phyloP scores from a whole-genome alignment of 2,329 filamentous ascomycete genomes.

The Sarocladium oryzae region DNA sequence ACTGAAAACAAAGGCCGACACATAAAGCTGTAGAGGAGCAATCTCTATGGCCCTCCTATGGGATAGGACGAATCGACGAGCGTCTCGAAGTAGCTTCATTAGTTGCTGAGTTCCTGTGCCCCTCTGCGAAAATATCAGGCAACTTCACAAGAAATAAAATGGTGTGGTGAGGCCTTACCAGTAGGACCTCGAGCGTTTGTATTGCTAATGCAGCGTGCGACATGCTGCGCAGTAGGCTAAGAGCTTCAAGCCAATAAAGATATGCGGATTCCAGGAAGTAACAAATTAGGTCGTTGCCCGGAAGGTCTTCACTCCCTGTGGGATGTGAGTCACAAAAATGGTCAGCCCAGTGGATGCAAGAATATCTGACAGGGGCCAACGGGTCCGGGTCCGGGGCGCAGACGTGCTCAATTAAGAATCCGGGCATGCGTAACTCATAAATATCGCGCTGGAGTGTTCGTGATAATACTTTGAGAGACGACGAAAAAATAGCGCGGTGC shows the following conservation, averaged over 20 bases:
- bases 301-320: background rate
- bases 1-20: slow-evolving; percentile 23
- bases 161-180: slow-evolving; percentile 8
- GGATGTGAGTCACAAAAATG: background rate
- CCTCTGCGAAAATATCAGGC: background rate
- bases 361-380: slow-evolving; percentile 15
- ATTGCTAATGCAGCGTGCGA: slow-evolving; percentile 18
- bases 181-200: background rate
- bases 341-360: slow-evolving; percentile 18
- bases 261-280: slow-evolving; percentile 28
- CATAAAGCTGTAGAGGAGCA: slow-evolving; percentile 24
- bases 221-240: slow-evolving; percentile 26
- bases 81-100: slow-evolving; percentile 18
- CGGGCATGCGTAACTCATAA: slow-evolving; percentile 19
- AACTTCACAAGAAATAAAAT: background rate
- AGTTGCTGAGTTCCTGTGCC: slow-evolving; percentile 6
- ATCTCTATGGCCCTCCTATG: slow-evolving; percentile 19
- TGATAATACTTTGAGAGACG: slow-evolving; percentile 20
- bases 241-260: slow-evolving; percentile 37
- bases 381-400: slow-evolving; percentile 11
- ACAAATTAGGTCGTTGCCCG: slow-evolving; percentile 19
- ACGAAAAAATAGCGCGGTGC: slow-evolving; percentile 24
- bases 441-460: slow-evolving; percentile 27
- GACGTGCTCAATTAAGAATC: slow-evolving; percentile 11
- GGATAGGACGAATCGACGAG: slow-evolving; percentile 21